Conservation (phyloP, 768 basidiomycete genomes). For the Lactarius sp. region DNA sequence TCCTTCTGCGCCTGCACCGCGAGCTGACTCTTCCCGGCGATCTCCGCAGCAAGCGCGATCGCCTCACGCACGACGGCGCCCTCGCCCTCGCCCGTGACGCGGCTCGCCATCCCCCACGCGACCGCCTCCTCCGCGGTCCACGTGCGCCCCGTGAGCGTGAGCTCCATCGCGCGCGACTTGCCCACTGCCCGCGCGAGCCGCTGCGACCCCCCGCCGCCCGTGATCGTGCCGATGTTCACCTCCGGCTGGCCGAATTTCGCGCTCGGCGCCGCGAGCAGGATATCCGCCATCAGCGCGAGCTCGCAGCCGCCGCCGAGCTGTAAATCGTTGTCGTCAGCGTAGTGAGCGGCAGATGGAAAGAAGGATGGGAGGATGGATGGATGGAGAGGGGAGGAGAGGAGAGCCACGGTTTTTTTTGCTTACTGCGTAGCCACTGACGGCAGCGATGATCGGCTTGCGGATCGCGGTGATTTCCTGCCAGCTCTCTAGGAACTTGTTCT, state of each 20-base stretch:
- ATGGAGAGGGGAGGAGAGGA: too few relatives aligned
- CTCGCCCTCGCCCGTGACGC: conserved; percentile 67
- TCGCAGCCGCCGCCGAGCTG: conserved; percentile 98
- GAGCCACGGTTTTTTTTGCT: conserved; percentile 32
- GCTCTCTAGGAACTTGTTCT: conserved; percentile 75
- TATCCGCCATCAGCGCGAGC: conserved; percentile 87
- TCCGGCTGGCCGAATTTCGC: conserved; percentile 96
- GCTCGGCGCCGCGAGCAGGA: conserved; percentile 84
- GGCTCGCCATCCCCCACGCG: conserved; percentile 81
- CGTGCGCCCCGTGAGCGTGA: conserved; percentile 82
- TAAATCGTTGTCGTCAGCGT: neutral
- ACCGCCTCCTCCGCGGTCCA: conserved; percentile 80
- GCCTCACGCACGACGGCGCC: conserved; percentile 85
- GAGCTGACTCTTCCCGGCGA: conserved; percentile 78
- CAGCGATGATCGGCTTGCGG: conserved; percentile 92
- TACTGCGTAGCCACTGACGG: conserved; percentile 92
- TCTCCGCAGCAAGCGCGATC: conserved; percentile 66
- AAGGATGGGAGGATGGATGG: neutral
- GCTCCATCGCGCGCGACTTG: conserved; percentile 92
- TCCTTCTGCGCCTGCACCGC: conserved; percentile 89
- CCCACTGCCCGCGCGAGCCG: conserved; percentile 82
- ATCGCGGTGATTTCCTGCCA: conserved; percentile 73
- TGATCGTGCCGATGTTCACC: conserved; percentile 92
- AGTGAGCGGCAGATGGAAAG: conserved; percentile 33
- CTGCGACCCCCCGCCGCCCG: conserved; percentile 92